These are phyloP conservation scores for Pilasporangium apinafurcum DNA, from an alignment of 352 stramenopile species.

Conservation along the genomic window DNA sequence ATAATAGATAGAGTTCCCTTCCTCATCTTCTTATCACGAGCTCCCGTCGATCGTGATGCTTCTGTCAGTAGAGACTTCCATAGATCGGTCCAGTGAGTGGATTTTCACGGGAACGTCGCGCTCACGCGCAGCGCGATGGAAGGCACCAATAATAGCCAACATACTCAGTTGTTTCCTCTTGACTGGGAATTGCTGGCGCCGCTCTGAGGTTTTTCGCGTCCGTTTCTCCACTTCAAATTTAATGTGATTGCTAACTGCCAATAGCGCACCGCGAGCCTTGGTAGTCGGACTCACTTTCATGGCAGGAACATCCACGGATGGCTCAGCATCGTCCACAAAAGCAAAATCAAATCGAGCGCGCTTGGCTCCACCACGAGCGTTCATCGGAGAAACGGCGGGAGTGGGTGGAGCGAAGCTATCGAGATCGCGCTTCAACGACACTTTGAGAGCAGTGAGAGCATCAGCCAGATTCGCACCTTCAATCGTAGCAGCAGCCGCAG, in stretches of 20 bases:
- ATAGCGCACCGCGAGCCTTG: conserved; percentile 40
- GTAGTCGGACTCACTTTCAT: conserved; percentile 20
- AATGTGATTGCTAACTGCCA: conserved; percentile 67
- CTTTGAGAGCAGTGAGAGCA: conserved; percentile 59
- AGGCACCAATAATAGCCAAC: conserved; percentile 74
- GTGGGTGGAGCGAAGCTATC: conserved; percentile 68
- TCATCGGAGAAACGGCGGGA: conserved; percentile 53
- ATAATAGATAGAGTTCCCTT: conserved; percentile 14
- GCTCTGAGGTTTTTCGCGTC: conserved; percentile 38
- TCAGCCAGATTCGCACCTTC: conserved; percentile 48
- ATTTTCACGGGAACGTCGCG: conserved; percentile 35
- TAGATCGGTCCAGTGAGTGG: conserved; percentile 19
- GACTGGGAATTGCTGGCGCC: conserved; percentile 29
- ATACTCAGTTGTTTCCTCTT: conserved; percentile 72
- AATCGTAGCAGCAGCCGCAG: conserved; percentile 1
- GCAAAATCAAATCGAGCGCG: conserved; percentile 52
- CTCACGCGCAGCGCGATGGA: conserved; percentile 71
- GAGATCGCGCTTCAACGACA: conserved; percentile 69
- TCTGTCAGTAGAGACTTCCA: conserved; percentile 7
- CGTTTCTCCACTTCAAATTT: conserved; percentile 69
- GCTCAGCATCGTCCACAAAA: conserved; percentile 15
- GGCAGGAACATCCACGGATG: conserved; percentile 11
- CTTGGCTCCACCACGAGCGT: conserved; percentile 37
- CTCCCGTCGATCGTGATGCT: too few species aligned
- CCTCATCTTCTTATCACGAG: too few species aligned